A percentile compares a stretch with the other conserved stretches of the same genome.
Conservation (phyloP, 306 rosid genomes). For the Vigna hirtella region DNA sequence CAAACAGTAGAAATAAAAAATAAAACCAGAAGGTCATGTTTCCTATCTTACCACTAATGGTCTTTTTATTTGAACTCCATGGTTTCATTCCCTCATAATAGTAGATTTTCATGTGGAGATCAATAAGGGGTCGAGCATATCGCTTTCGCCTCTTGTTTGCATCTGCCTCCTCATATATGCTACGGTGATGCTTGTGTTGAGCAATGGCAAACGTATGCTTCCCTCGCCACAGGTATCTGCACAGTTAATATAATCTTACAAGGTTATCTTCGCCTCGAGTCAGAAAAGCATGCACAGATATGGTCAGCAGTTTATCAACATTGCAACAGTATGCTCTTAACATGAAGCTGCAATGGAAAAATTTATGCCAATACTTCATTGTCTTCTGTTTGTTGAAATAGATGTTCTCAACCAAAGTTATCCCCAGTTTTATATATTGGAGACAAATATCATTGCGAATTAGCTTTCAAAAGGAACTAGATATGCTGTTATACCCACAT, state of each 20-base stretch:
- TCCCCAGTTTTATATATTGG: slow-evolving; percentile 8
- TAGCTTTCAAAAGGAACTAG: neutral
- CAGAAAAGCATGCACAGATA: slow-evolving; percentile 2
- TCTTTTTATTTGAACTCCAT: slow-evolving; percentile 74
- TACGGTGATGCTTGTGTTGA: slow-evolving; percentile 95
- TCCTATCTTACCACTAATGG: slow-evolving; percentile 78
- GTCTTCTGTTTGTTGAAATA: slow-evolving; percentile 14
- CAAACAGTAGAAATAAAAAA: slow-evolving; percentile 24
- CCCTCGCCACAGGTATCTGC: slow-evolving; percentile 93
- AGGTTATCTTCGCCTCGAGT: slow-evolving; percentile 32
- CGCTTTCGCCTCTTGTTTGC: slow-evolving; percentile 97
- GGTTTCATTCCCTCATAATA: slow-evolving; percentile 89
- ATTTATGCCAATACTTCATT: neutral
- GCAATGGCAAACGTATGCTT: slow-evolving; percentile 92
- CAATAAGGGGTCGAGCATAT: slow-evolving; percentile 96
- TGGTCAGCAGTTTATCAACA: slow-evolving; percentile 15
- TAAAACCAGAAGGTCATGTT: slow-evolving; percentile 10
- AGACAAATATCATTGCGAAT: neutral
- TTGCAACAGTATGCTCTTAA: slow-evolving; percentile 4
- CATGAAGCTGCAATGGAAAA: neutral
- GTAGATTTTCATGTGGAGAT: slow-evolving; percentile 97
- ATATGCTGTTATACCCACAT: slow-evolving; percentile 6
- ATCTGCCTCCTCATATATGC: slow-evolving; percentile 96
- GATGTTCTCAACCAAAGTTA: neutral
- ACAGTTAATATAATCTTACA: slow-evolving; percentile 29